Evolutionary conservation across 2,329 filamentous ascomycete genomes (phyloP), one percentile per base, ranked within the genome.

Genomic region (Didymosphaeria variabile): DNA sequence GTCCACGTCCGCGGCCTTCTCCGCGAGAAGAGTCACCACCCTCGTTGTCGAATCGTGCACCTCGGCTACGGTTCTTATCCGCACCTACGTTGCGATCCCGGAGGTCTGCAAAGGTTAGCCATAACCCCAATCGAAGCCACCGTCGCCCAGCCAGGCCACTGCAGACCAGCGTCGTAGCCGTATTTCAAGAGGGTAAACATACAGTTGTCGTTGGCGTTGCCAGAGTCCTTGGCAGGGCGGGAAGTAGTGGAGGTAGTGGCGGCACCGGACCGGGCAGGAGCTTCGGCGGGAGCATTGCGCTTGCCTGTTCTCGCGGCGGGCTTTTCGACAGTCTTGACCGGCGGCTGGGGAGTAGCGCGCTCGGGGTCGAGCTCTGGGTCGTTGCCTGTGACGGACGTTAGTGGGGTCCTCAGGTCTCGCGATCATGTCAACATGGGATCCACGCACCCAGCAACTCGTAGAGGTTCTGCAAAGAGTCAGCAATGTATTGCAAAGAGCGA

Each of bases 381-480:
- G 81, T 90, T 90, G 81, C 88, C 88, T 90, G 79, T 70, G 66
- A 64, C 68, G 69, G 72, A 52, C 23, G 55, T 73, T 66, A 72
- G 70, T 26, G 59, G 56, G 62, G 62, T 40, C 17, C 15, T 40
- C 15, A 17, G 38, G 38, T 62, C 68, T 52, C 49, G 60, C 52
- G 53, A 60, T 49, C 50, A 23, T 51, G 59, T 44, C 32, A 21
- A 55, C 56, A 54, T 45, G 58, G 58, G 55, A 36, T 56, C 42
- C 53, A 70, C 78, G 71, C 97, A 98, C 95, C 94, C 88, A 99
- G 93, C 86, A 97, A 90, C 88, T 95, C 94, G 88, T 92, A 98
- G 79, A 92, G 90, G 88, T 99, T 99, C 95, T 98, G 71, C 53
- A 59, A 63, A 57, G 51, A 63, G 72, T 85, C 72, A 85, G 81